Evolutionary conservation across 2,329 filamentous ascomycete genomes (phyloP).

Genomic region (Calcarisporium arbuscula): DNA sequence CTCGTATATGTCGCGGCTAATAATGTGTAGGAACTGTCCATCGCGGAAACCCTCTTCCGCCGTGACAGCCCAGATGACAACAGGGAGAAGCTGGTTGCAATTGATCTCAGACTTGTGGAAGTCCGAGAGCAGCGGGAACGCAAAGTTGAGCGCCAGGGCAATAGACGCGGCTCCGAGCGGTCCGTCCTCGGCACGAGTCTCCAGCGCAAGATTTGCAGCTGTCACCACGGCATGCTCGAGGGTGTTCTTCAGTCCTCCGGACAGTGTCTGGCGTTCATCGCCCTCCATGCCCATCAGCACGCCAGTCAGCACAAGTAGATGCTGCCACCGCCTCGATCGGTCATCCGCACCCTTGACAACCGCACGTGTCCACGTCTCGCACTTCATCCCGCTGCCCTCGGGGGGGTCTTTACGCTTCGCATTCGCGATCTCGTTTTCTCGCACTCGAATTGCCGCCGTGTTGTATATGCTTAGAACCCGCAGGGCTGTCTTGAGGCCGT

Average conservation of each 20-base stretch:
- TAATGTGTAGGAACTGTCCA: conserved; percentile 65
- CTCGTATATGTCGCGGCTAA: conserved; percentile 61
- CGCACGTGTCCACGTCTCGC: conserved; percentile 50
- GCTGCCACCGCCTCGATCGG: conserved; percentile 67
- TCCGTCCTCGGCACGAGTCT: conserved; percentile 33
- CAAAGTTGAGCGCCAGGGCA: conserved; percentile 68
- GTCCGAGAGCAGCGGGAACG: conserved; percentile 65
- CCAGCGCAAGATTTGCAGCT: conserved; percentile 71
- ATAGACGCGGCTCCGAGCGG: conserved; percentile 45
- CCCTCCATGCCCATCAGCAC: conserved; percentile 70
- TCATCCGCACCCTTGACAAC: conserved; percentile 53
- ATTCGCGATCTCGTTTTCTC: conserved; percentile 38
- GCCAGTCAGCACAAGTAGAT: conserved; percentile 73
- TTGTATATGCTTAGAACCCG: conserved; percentile 67
- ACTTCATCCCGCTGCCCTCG: conserved; percentile 37
- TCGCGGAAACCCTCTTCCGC: conserved; percentile 68
- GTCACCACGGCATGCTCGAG: conserved; percentile 68
- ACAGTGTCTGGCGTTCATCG: conserved; percentile 57
- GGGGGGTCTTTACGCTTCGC: conserved; percentile 21
- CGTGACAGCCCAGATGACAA: conserved; percentile 61
- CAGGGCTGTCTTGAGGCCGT: conserved; percentile 56
- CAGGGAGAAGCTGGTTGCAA: conserved; percentile 64
- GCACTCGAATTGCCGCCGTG: conserved; percentile 53
- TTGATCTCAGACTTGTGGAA: conserved; percentile 52
- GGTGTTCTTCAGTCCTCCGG: conserved; percentile 55